phyloP scores from a whole-genome alignment of 75 land plant species.

The Pseudotsuga menziesii region DNA sequence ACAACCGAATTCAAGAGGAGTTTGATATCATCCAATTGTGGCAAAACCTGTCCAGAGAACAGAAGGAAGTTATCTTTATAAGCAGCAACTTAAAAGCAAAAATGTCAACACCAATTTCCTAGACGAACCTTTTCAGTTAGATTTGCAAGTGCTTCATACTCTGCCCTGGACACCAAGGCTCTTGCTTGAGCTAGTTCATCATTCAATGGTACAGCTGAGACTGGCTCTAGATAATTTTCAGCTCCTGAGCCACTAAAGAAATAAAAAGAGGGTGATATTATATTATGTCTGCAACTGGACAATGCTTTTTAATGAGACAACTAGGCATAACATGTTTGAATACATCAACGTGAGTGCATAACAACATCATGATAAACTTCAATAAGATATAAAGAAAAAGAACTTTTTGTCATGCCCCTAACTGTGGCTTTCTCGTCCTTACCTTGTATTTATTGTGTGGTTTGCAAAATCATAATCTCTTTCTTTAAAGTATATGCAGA shows the following conservation, averaged over 20 bases:
- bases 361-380: background rate
- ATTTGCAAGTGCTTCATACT: slow-evolving; percentile 52
- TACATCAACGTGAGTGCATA: background rate
- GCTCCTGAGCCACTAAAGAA: slow-evolving; percentile 55
- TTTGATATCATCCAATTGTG: slow-evolving; percentile 45
- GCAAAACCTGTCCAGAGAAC: slow-evolving; percentile 50
- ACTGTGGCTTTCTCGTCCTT: background rate
- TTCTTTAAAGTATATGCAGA: too few species aligned
- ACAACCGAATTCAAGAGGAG: slow-evolving; percentile 44
- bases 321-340: background rate
- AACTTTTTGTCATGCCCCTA: background rate
- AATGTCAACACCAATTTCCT: background rate
- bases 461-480: too few species aligned
- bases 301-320: background rate
- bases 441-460: too few species aligned
- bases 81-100: background rate
- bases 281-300: background rate
- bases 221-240: slow-evolving; percentile 68
- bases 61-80: background rate
- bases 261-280: background rate
- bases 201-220: slow-evolving; percentile 79
- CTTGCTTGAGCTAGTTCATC: slow-evolving; percentile 81
- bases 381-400: background rate
- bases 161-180: slow-evolving; percentile 63
- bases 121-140: slow-evolving; percentile 67